These are phyloP conservation scores for Epichloe amarillans DNA, from an alignment of 2,329 filamentous ascomycete genomes.

Conservation along the genomic window DNA sequence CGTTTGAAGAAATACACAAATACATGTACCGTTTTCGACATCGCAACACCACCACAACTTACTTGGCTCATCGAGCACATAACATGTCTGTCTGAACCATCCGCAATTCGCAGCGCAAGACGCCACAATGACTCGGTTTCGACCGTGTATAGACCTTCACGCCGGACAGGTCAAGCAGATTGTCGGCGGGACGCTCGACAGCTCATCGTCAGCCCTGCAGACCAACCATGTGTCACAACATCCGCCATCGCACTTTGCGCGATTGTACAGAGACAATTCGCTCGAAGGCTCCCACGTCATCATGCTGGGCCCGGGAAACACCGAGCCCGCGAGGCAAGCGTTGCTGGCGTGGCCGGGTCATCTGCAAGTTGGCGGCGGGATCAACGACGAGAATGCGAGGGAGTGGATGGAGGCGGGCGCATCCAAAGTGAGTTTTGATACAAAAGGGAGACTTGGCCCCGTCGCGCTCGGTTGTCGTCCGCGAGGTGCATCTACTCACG, in stretches of 20 bases:
- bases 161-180: slow-evolving; percentile 98
- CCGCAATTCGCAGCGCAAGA: neutral
- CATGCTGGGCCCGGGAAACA: slow-evolving; percentile 85
- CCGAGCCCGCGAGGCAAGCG: slow-evolving; percentile 64
- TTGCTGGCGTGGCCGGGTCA: slow-evolving; percentile 64
- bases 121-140: slow-evolving; percentile 73
- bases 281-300: slow-evolving; percentile 84
- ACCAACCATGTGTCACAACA: slow-evolving; percentile 88
- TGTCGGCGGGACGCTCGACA: slow-evolving; percentile 81
- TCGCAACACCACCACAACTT: neutral
- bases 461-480: neutral
- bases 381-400: slow-evolving; percentile 70
- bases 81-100: neutral
- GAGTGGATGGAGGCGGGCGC: slow-evolving; percentile 82
- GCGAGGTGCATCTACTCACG: neutral
- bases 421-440: slow-evolving; percentile 54
- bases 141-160: slow-evolving; percentile 94
- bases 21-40: neutral
- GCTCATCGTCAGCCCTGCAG: slow-evolving; percentile 51
- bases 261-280: slow-evolving; percentile 62
- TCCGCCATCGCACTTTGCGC: slow-evolving; percentile 67
- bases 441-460: neutral
- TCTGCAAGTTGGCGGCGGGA: slow-evolving; percentile 88
- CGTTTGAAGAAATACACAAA: neutral
- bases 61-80: neutral